Evolutionary conservation across 176 grass and related monocot species (phyloP).

Genomic region (Oryza longistaminata): DNA sequence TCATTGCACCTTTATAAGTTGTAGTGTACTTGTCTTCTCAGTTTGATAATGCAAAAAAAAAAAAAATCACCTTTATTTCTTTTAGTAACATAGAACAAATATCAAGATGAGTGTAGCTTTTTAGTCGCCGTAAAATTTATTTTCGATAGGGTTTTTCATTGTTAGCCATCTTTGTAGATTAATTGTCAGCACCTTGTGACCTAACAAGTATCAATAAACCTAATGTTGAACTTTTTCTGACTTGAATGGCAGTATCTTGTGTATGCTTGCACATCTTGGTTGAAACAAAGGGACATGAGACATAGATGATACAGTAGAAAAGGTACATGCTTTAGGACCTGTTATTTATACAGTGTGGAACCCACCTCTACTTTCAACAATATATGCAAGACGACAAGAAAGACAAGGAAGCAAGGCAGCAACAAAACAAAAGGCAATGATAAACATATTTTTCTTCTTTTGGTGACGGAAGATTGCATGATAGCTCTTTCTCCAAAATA

Average conservation of each 20-base stretch:
- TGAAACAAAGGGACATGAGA: conserved; percentile 1
- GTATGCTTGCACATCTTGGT: neutral
- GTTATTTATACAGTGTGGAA: conserved; percentile 1
- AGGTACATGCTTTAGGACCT: neutral
- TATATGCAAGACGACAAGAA: conserved; percentile 10
- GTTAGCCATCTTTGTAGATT: too few relatives aligned
- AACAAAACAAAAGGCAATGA: neutral
- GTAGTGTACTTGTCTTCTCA: neutral
- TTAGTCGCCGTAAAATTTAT: neutral
- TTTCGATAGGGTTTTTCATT: neutral
- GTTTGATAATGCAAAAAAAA: neutral
- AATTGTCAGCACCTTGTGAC: neutral
- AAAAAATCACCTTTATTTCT: neutral
- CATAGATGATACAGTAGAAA: neutral
- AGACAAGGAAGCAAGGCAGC: neutral
- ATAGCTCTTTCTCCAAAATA: conserved; percentile 18
- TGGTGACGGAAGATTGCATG: neutral
- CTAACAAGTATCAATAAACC: neutral
- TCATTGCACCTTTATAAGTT: neutral
- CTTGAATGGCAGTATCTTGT: neutral
- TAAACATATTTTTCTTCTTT: conserved; percentile 6
- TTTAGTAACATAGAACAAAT: neutral
- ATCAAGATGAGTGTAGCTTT: neutral
- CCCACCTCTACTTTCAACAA: conserved; percentile 10
- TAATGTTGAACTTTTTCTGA: neutral